A percentile compares a stretch with the other conserved stretches of the same genome.
These are phyloP conservation scores for Paraphoma chrysanthemicola DNA, from an alignment of 2,329 filamentous ascomycete genomes.

Conservation along the genomic window DNA sequence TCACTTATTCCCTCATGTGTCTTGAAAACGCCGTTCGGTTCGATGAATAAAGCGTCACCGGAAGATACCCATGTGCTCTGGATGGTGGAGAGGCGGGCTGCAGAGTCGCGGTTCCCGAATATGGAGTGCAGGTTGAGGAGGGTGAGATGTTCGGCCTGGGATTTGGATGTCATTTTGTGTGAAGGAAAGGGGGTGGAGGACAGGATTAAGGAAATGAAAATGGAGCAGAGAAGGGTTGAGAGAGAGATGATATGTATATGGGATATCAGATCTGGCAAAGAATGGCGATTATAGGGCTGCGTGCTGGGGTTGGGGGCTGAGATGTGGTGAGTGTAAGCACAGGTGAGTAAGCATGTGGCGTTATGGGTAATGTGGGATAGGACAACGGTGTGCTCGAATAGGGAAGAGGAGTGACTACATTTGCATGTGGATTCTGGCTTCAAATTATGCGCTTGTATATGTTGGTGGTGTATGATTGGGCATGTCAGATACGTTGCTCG, in stretches of 20 bases:
- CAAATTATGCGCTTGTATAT: neutral
- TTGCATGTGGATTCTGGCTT: neutral
- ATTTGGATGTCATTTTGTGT: neutral
- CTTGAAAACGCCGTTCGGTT: constrained; percentile 10
- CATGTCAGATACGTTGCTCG: neutral
- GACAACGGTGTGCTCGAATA: neutral
- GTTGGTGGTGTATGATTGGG: neutral
- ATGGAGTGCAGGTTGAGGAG: constrained; percentile 5
- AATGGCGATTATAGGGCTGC: no score
- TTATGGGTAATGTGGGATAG: neutral
- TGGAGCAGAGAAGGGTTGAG: no score
- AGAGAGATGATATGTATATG: no score
- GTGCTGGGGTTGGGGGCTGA: no score
- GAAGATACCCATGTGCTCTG: neutral
- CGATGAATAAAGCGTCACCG: constrained; percentile 7
- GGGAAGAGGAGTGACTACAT: neutral
- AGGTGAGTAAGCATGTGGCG: neutral
- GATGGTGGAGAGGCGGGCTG: constrained; percentile 3
- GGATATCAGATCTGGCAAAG: no score
- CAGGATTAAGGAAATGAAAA: neutral
- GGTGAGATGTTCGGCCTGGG: constrained; percentile 1
- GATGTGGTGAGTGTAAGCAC: no score
- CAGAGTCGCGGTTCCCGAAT: constrained; percentile 7
- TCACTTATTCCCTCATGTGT: constrained; percentile 10
- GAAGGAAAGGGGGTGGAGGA: neutral